A percentile compares a stretch with the other conserved stretches of the same genome.
Conservation (phyloP, 2,329 filamentous ascomycete genomes). For the Colletotrichum horii region DNA sequence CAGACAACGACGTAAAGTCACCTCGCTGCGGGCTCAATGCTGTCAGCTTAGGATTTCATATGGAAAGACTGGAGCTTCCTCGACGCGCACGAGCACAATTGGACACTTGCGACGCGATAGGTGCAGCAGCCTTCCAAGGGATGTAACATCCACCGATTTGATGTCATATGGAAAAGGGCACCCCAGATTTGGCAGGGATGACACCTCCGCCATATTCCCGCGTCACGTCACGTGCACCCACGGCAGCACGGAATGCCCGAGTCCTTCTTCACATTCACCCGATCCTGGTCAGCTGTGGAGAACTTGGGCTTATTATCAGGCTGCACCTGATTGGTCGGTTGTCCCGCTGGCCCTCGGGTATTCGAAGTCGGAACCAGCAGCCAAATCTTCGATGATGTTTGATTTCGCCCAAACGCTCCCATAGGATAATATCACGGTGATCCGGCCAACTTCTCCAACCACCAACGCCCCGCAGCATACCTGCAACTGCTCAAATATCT, state of each 20-base stretch:
- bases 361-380: neutral
- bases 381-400: constrained; percentile 16
- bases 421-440: neutral
- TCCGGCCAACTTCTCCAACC: neutral
- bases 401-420: constrained; percentile 10
- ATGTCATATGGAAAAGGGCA: neutral
- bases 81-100: neutral
- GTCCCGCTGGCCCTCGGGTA: neutral
- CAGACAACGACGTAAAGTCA: neutral
- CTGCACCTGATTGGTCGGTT: neutral
- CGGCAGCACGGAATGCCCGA: neutral
- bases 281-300: neutral
- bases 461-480: neutral
- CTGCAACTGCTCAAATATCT: neutral
- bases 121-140: neutral
- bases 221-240: neutral
- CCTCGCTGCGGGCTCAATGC: neutral
- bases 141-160: neutral
- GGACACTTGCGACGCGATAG: neutral
- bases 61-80: neutral
- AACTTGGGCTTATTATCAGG: neutral
- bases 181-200: neutral
- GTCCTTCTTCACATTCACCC: neutral
- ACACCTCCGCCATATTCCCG: neutral
- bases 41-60: neutral